Evolutionary conservation across 345 rosid genomes (phyloP), one percentile per base, ranked within the genome.

Genomic region (Brassica juncea): DNA sequence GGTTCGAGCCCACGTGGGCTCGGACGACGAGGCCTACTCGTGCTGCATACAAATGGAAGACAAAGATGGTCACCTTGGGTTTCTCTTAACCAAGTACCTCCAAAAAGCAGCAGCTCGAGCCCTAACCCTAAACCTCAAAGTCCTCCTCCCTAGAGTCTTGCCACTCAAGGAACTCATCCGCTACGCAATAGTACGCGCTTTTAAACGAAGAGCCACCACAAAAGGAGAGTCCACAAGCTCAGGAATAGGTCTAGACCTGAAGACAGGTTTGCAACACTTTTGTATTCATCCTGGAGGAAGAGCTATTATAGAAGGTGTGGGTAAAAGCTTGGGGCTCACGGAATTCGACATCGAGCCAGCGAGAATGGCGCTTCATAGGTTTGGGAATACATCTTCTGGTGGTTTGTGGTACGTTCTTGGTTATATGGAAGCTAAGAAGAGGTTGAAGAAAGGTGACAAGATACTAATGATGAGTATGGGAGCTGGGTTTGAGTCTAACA

Each of bases 321-420:
- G 94, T 0, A 75, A 75, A 74, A 85, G 83, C 34, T 83, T 91
- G 19, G 87, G 78, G 70, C 84, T 93, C 16, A 61, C 49, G 28
- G 92, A 89, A 37, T 82, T 82, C 12, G 97, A 92, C 34, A 73
- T 88, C 2, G 97, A 93, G 81, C 98, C 98, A 6, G 72, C 98
- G 5, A 81, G 91, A 79, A 93, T 93, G 98, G 83, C 98, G 2
- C 86, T 93, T 28, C 90, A 91, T 79, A 77, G 97, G 52, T 93
- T 86, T 4, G 93, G 98, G 7, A 93, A 93, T 78, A 93, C 98
- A 0, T 91, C 98, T 0, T 91, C 97, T 0, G 85, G 97, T 11
- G 91, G 98, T 14, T 83, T 91, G 0, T 93, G 98, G 98, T 93
- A 93, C 71, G 98, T 90, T 66, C 74, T 89, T 27, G 87, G 88